Percentiles rank a stretch among this genome's conserved stretches.
Conservation (phyloP, 2,329 filamentous ascomycete genomes). For the Colletotrichum simmondsii region DNA sequence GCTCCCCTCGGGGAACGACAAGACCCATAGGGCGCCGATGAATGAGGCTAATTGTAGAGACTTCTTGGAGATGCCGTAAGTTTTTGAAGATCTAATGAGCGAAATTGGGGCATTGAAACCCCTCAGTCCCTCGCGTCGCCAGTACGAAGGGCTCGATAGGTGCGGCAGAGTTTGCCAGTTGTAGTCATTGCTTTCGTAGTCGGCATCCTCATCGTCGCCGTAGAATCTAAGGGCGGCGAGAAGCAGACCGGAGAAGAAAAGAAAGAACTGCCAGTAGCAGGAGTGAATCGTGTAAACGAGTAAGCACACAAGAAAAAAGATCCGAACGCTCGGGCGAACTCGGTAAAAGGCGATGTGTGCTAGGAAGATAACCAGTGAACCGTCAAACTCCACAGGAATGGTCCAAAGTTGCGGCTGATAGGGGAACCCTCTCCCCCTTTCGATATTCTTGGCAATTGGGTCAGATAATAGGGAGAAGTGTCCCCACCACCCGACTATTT, state of each 20-base stretch:
- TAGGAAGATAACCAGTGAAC: slow-evolving; percentile 68
- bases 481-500: slow-evolving; percentile 57
- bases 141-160: neutral
- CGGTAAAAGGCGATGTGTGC: slow-evolving; percentile 60
- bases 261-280: slow-evolving; percentile 7
- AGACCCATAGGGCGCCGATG: neutral
- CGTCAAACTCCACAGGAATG: slow-evolving; percentile 69
- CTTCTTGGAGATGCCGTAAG: neutral
- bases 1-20: neutral
- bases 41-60: neutral
- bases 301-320: slow-evolving; percentile 49
- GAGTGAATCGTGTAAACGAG: slow-evolving; percentile 51
- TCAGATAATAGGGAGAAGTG: slow-evolving; percentile 61
- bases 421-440: slow-evolving; percentile 30
- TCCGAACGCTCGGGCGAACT: slow-evolving; percentile 52
- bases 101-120: neutral
- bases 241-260: slow-evolving; percentile 19
- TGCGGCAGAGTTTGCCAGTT: neutral
- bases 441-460: slow-evolving; percentile 58
- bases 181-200: neutral
- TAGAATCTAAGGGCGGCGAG: neutral
- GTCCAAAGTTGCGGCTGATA: slow-evolving; percentile 72
- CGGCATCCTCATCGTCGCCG: neutral
- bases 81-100: neutral
- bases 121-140: neutral